Evolutionary conservation across 2,329 filamentous ascomycete species (phyloP).

Genomic region (Aspergillus calidoustus): DNA sequence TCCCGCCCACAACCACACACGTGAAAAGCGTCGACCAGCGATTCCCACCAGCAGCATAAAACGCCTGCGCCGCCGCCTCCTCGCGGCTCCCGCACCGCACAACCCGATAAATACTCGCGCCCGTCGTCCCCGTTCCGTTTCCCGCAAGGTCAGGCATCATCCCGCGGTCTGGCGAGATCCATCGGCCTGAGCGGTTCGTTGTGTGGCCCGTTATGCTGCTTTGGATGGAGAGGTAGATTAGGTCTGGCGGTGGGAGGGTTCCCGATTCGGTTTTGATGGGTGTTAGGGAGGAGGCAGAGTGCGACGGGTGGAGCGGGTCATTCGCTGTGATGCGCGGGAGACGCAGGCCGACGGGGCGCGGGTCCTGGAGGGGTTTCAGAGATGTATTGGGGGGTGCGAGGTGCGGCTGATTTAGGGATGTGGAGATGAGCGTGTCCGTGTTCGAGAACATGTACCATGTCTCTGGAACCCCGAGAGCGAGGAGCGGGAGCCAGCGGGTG

Average conservation of each 20-base stretch:
- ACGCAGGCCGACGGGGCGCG: background rate
- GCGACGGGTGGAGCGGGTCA: background rate
- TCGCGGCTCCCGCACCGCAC: constrained; percentile 6
- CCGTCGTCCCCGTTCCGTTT: background rate
- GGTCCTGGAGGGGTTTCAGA: background rate
- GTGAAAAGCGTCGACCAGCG: constrained; percentile 15
- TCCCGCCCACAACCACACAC: constrained; percentile 6
- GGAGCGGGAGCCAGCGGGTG: constrained; percentile 1
- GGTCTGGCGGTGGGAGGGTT: background rate
- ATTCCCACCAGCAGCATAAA: constrained; percentile 7
- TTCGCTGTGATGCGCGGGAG: background rate
- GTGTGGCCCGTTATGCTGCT: background rate
- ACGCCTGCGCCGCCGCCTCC: constrained; percentile 8
- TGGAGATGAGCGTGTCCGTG: background rate
- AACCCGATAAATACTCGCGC: constrained; percentile 5
- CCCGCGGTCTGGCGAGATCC: background rate
- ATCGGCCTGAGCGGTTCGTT: background rate
- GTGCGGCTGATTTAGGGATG: background rate
- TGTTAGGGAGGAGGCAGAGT: background rate
- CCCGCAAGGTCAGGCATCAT: background rate
- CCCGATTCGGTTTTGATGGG: background rate
- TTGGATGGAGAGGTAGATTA: background rate
- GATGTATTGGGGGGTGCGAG: background rate
- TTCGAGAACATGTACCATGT: background rate
- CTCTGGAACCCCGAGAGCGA: background rate